Evolutionary conservation across 1,139 yeast species (phyloP).

Genomic region (Lodderomyces theae): DNA sequence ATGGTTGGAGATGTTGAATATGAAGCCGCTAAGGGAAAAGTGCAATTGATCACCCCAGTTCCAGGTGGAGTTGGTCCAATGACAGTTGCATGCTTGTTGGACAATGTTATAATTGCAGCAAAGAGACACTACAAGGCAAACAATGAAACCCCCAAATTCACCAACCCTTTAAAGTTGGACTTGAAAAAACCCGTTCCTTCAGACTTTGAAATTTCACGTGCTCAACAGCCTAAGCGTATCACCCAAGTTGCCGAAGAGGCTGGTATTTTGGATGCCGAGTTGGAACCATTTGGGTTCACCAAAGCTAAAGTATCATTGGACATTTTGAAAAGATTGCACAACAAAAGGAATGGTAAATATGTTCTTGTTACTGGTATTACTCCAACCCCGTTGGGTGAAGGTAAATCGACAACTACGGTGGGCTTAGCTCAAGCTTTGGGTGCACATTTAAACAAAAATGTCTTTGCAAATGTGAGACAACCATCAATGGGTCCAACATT

Average conservation of each 20-base stretch:
- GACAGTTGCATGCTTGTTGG: slow-evolving; percentile 96
- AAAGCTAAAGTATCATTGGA: slow-evolving; percentile 87
- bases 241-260: slow-evolving; percentile 79
- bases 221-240: slow-evolving; percentile 84
- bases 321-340: slow-evolving; percentile 67
- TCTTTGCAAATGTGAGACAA: slow-evolving; percentile 95
- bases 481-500: slow-evolving; percentile 99
- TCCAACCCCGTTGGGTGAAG: slow-evolving; percentile 98
- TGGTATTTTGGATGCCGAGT: slow-evolving; percentile 76
- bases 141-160: slow-evolving; percentile 49
- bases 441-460: slow-evolving; percentile 82
- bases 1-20: slow-evolving; percentile 95
- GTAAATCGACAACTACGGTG: slow-evolving; percentile 95
- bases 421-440: slow-evolving; percentile 96
- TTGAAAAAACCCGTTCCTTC: slow-evolving; percentile 84
- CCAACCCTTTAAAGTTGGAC: slow-evolving; percentile 63
- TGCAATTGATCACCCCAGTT: slow-evolving; percentile 85
- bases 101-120: slow-evolving; percentile 84
- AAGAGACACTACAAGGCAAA: slow-evolving; percentile 47
- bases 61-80: slow-evolving; percentile 99
- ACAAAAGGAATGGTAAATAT: slow-evolving; percentile 79
- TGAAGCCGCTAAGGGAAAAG: slow-evolving; percentile 61
- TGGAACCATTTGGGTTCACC: slow-evolving; percentile 88
- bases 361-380: slow-evolving; percentile 95
- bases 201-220: slow-evolving; percentile 88